Base-by-base conservation (phyloP, 2,329 filamentous ascomycete genomes). In the Xylariaceae sp. region DNA sequence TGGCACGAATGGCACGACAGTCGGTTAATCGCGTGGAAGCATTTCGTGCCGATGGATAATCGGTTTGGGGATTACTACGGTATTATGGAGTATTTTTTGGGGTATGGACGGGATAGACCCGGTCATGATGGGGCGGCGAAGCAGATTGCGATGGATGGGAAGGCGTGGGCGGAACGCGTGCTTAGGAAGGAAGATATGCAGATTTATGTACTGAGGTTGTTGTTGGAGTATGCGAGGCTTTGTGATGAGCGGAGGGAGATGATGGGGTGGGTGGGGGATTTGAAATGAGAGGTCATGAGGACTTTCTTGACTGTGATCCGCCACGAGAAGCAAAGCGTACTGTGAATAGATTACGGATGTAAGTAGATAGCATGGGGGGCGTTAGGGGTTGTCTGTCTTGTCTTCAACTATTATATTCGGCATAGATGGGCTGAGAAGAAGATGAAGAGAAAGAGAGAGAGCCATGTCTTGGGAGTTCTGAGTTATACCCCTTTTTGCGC, bases 1-100 rank as follows among this genome's bases (percentile, higher is more conserved):
- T 94, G 87, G 74, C 80, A 83, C 17, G 90, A 94, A 71, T 94
- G 89, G 90, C 89, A 92, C 69, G 89, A 92, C 70, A 82, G 81
- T 50, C 80, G 89, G 2, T 77, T 93, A 1, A 77, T 90, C 1
- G 80, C 88, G 0, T 94, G 90, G 89, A 84, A 85, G 68, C 90
- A 94, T 73, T 93, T 90, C 67, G 86, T 92, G 1, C 90, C 90
- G 13, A 86, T 93, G 81, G 88, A 92, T 70, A 88, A 83, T 68
- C 82, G 85, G 1, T 92, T 87, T 67, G 76, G 82, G 42, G 90
- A 92, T 66, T 81, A 88, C 67, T 92, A 86, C 62, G 85, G 83
- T 49, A 85, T 90, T 57, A 80, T 91, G 78, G 84, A 88, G 59
- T 92, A 90, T 69, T 91, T 92, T 67, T 69, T 89, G 3, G 87